Base-by-base conservation (phyloP, 345 rosid genomes). In the Firmiana major region DNA sequence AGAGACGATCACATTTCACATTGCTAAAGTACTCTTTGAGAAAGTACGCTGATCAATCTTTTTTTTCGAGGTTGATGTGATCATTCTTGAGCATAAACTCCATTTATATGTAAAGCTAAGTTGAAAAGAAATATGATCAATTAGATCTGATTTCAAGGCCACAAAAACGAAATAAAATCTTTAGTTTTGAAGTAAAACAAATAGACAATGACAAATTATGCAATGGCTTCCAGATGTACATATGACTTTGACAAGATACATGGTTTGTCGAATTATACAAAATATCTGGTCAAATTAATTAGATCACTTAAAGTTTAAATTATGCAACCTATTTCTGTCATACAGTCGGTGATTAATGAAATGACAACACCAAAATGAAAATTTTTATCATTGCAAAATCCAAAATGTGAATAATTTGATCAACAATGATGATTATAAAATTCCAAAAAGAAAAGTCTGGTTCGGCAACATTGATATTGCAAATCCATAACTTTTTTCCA, bases 1-100 rank as follows among this genome's bases (percentile, higher is more conserved):
- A 21, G 84, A 74, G 28, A 89, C 85, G 1, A 43, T 90, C 54
- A 85, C 88, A 62, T 75, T 78, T 72, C 98, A 96, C 75, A 88
- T 92, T 59, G 78, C 87, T 76, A 91, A 86, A 86, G 90, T 92
- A 17, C 91, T 96, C 69, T 92, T 92, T 73, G 87, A 93, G 42
- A 88, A 77, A 81, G 86, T 92, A 15, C 28, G 76, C 4, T 88
- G 77, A 79, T 48, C 53, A 12, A 3, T 13, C 10, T 36, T 17
- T 15, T 31, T 19, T 6, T 40, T 42, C 4, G 26, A 62, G 49
- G 78, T 49, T 43, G 48, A 36, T 63, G 54, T 12, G 22, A 45
- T 59, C 34, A 51, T 13, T 22, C 24, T 40, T 51, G 59, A 60
- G 55, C 8, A 73, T 66, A 49, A 68, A 45, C 7, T 16, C 34